Percentiles rank a stretch among this genome's conserved stretches.
phyloP scores from a whole-genome alignment of 2,329 filamentous ascomycete species.

The Ascochyta clinopodiicola region DNA sequence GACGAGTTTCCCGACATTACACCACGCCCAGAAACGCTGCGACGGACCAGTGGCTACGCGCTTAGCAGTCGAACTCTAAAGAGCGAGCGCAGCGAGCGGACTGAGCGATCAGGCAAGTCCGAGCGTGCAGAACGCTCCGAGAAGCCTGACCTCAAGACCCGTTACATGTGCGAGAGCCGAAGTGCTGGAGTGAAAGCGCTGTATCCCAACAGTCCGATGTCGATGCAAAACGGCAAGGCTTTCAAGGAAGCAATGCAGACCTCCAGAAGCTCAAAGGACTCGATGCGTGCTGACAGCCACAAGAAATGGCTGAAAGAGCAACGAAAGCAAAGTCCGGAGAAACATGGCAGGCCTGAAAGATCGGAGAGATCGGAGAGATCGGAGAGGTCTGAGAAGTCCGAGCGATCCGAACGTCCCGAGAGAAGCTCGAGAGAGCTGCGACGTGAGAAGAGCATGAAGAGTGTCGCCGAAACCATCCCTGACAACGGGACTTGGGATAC shows the following conservation, averaged over 20 bases:
- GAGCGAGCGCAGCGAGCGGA: slow-evolving; percentile 29
- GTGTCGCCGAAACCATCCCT: slow-evolving; percentile 20
- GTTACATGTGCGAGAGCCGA: slow-evolving; percentile 44
- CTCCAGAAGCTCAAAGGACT: slow-evolving; percentile 23
- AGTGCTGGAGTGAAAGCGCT: slow-evolving; percentile 49
- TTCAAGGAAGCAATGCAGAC: slow-evolving; percentile 24
- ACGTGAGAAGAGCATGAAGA: slow-evolving; percentile 22
- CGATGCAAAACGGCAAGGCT: slow-evolving; percentile 25
- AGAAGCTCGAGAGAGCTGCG: slow-evolving; percentile 21
- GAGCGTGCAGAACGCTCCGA: slow-evolving; percentile 25
- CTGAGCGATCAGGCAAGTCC: slow-evolving; percentile 28
- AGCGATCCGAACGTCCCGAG: slow-evolving; percentile 18
- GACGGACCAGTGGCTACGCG: slow-evolving; percentile 42
- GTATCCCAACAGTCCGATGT: slow-evolving; percentile 43
- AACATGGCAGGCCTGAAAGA: slow-evolving; percentile 15
- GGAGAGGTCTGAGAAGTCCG: slow-evolving; percentile 22
- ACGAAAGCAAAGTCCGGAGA: slow-evolving; percentile 11
- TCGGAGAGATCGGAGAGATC: slow-evolving; percentile 28
- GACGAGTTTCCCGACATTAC: slow-evolving; percentile 34
- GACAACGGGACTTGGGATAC: slow-evolving; percentile 40
- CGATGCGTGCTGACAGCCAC: slow-evolving; percentile 14
- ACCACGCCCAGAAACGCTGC: slow-evolving; percentile 22
- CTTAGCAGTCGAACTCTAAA: slow-evolving; percentile 32
- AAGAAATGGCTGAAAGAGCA: slow-evolving; percentile 17
- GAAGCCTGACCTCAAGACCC: slow-evolving; percentile 33